phyloP scores from a whole-genome alignment of 768 basidiomycete species.

The Gloeophyllum trabeum region DNA sequence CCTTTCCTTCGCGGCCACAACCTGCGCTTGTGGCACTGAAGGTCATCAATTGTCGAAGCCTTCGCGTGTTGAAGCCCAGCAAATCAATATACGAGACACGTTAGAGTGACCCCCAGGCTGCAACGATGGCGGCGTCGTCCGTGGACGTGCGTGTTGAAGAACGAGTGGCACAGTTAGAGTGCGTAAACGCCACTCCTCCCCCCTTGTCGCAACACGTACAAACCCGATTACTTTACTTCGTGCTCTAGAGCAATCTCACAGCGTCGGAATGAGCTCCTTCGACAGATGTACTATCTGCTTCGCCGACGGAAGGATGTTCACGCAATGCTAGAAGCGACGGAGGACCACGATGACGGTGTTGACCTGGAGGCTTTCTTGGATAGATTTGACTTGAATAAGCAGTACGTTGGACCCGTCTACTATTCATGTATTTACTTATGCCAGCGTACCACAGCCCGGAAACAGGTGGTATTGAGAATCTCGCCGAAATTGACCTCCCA shows the following conservation, averaged over 20 bases:
- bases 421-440: conserved; percentile 4
- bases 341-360: conserved; percentile 27
- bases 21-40: too few relatives aligned
- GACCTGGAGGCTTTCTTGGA: conserved; percentile 40
- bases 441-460: conserved; percentile 23
- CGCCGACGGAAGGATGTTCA: conserved; percentile 37
- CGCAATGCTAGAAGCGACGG: conserved; percentile 22
- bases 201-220: conserved; percentile 8
- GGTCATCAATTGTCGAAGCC: too few relatives aligned
- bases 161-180: conserved; percentile 15
- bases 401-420: conserved; percentile 25
- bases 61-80: too few relatives aligned
- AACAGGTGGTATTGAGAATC: conserved; percentile 16
- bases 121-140: not conserved
- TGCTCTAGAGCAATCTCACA: conserved; percentile 43
- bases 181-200: conserved; percentile 8
- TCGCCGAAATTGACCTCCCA: conserved; percentile 13
- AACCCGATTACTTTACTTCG: conserved; percentile 7
- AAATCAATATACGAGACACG: not conserved
- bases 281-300: conserved; percentile 61
- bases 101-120: not conserved
- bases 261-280: conserved; percentile 60
- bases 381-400: conserved; percentile 39
- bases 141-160: conserved; percentile 14
- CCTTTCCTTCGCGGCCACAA: too few relatives aligned